Evolutionary conservation across 768 basidiomycete species (phyloP).

Genomic region (Termitomyces sp.): DNA sequence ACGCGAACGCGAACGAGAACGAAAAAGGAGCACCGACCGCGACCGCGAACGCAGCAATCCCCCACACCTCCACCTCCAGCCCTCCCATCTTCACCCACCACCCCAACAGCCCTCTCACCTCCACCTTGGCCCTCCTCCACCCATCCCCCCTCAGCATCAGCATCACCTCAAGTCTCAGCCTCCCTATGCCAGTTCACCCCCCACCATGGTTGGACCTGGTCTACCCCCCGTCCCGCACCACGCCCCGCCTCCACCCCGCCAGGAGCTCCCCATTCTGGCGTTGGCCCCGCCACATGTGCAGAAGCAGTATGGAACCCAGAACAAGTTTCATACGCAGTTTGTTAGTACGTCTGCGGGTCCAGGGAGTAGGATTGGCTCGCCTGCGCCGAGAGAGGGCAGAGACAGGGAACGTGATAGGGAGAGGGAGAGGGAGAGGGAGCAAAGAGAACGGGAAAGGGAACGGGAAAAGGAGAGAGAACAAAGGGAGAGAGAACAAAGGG

Average conservation of each 20-base stretch:
- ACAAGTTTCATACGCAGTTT: constrained; percentile 31
- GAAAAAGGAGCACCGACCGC: not conserved
- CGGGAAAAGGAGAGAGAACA: not conserved
- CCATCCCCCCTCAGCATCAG: not conserved
- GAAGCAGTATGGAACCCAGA: constrained; percentile 24
- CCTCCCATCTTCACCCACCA: not conserved
- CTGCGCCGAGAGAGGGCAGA: constrained; percentile 9
- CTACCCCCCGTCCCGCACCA: not conserved
- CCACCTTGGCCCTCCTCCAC: not conserved
- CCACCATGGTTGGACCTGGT: constrained; percentile 6
- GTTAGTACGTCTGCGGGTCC: constrained; percentile 10
- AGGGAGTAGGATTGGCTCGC: constrained; percentile 20
- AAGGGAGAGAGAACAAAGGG: constrained; percentile 16
- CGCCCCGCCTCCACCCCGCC: not conserved
- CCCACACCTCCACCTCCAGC: constrained; percentile 3
- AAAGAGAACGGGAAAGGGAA: not conserved
- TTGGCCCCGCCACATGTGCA: constrained; percentile 16
- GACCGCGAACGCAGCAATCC: not conserved
- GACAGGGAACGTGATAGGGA: constrained; percentile 9
- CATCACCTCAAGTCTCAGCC: not conserved
- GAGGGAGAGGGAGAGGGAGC: constrained; percentile 6
- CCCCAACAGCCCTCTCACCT: not conserved
- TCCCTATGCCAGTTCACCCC: not conserved
- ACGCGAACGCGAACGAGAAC: not conserved
- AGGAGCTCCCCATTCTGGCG: constrained; percentile 11